Percentiles rank a stretch among this genome's conserved stretches.
These are phyloP conservation scores for Amborella trichopoda DNA, from an alignment of 164 flowering plant genomes.

Conservation along the genomic window DNA sequence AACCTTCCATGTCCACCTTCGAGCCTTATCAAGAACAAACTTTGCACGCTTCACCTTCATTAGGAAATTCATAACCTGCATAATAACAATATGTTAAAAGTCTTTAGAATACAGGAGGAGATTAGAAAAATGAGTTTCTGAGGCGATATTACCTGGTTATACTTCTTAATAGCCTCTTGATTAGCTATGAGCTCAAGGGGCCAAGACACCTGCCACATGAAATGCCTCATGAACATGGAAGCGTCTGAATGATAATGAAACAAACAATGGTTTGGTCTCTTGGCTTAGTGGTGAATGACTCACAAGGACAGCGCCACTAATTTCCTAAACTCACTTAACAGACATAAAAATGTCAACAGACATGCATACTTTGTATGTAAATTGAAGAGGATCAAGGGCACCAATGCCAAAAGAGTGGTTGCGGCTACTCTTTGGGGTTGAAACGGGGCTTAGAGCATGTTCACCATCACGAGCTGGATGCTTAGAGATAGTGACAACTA, in stretches of 20 bases:
- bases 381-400: conserved; percentile 66
- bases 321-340: too few species aligned
- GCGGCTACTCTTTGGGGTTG: conserved; percentile 40
- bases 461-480: conserved; percentile 24
- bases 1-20: conserved; percentile 99
- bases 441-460: conserved; percentile 15
- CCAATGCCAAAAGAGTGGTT: conserved; percentile 42
- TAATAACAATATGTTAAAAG: not conserved
- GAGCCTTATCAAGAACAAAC: conserved; percentile 87
- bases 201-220: conserved; percentile 70
- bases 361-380: conserved; percentile 71
- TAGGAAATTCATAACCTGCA: conserved; percentile 82
- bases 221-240: too few species aligned
- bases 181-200: conserved; percentile 97
- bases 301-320: too few species aligned
- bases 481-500: conserved; percentile 58
- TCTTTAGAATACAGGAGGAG: not conserved
- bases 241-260: too few species aligned
- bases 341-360: not conserved
- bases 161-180: conserved; percentile 73
- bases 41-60: conserved; percentile 95
- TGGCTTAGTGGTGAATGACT: too few species aligned
- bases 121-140: too few species aligned
- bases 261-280: too few species aligned
- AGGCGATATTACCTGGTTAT: conserved; percentile 60